These are phyloP conservation scores for Pythium aristosporum DNA, from an alignment of 352 stramenopile genomes.

Conservation along the genomic window DNA sequence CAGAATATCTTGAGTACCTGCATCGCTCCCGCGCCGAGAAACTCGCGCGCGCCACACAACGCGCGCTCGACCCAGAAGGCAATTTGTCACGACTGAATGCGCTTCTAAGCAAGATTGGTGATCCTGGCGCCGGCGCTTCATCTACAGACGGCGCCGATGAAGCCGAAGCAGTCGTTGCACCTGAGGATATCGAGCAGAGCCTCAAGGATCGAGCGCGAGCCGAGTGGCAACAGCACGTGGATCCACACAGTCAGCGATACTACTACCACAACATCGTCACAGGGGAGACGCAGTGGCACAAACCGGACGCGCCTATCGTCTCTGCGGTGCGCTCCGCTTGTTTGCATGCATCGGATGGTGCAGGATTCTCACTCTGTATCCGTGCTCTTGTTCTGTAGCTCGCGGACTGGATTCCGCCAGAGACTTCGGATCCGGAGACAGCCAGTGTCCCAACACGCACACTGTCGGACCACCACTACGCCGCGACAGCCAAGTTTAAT, in stretches of 20 bases:
- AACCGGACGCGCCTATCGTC: constrained; percentile 61
- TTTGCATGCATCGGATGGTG: neutral
- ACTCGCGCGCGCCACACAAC: constrained; percentile 53
- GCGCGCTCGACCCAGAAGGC: constrained; percentile 65
- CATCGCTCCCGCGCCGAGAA: constrained; percentile 50
- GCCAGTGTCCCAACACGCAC: constrained; percentile 28
- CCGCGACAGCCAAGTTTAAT: constrained; percentile 74
- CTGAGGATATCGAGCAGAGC: constrained; percentile 26
- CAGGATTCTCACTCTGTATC: neutral
- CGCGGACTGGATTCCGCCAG: constrained; percentile 75
- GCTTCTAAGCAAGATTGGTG: constrained; percentile 64
- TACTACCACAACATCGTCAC: constrained; percentile 87
- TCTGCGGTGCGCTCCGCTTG: constrained; percentile 51
- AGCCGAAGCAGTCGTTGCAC: neutral
- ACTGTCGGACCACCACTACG: constrained; percentile 69
- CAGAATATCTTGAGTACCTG: constrained; percentile 73
- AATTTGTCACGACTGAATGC: constrained; percentile 71
- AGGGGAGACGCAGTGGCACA: constrained; percentile 75
- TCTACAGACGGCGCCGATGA: neutral
- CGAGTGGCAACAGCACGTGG: constrained; percentile 86
- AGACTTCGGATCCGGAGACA: constrained; percentile 31
- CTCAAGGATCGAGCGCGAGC: constrained; percentile 25
- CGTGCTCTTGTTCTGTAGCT: constrained; percentile 33
- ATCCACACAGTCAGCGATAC: constrained; percentile 72
- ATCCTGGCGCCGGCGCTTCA: constrained; percentile 7